A percentile compares a stretch with the other conserved stretches of the same genome.
Conservation (phyloP, 1,284 basidiomycete species). For the Tilletia horrida region DNA sequence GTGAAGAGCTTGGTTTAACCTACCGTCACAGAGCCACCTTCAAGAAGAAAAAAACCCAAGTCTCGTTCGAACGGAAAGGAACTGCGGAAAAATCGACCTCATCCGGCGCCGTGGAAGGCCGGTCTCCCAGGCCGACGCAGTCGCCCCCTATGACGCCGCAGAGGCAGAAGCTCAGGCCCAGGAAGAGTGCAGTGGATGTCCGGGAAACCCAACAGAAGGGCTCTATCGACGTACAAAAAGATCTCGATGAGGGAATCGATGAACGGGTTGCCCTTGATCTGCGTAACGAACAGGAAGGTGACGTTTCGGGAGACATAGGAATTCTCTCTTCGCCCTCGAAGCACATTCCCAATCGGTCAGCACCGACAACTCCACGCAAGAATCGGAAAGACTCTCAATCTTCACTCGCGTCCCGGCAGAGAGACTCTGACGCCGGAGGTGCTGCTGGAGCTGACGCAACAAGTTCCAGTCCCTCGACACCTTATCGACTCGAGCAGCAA, state of each 20-base stretch:
- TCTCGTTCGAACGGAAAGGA: background rate
- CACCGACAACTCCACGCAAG: slow-evolving; percentile 4
- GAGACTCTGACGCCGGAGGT: background rate
- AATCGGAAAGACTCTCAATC: background rate
- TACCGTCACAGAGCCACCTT: slow-evolving; percentile 8
- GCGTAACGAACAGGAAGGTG: background rate
- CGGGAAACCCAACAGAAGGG: background rate
- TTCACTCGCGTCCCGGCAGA: background rate
- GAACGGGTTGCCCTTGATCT: slow-evolving; percentile 3
- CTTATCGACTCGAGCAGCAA: slow-evolving; percentile 12
- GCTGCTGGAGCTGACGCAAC: background rate
- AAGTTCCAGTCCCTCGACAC: background rate
- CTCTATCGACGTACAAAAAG: background rate
- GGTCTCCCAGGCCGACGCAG: background rate
- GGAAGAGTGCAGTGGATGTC: background rate
- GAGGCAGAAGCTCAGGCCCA: background rate
- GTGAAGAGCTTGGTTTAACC: slow-evolving; percentile 5
- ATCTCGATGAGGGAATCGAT: slow-evolving; percentile 9
- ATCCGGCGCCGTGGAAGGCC: background rate
- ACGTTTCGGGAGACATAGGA: background rate
- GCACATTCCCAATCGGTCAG: background rate
- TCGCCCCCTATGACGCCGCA: background rate
- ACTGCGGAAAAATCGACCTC: background rate
- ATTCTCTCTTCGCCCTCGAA: background rate
- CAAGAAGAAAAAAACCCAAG: slow-evolving; percentile 12